Evolutionary conservation across 768 basidiomycete species (phyloP), one percentile per base, ranked within the genome.

Genomic region (Rhodotorula diobovata): DNA sequence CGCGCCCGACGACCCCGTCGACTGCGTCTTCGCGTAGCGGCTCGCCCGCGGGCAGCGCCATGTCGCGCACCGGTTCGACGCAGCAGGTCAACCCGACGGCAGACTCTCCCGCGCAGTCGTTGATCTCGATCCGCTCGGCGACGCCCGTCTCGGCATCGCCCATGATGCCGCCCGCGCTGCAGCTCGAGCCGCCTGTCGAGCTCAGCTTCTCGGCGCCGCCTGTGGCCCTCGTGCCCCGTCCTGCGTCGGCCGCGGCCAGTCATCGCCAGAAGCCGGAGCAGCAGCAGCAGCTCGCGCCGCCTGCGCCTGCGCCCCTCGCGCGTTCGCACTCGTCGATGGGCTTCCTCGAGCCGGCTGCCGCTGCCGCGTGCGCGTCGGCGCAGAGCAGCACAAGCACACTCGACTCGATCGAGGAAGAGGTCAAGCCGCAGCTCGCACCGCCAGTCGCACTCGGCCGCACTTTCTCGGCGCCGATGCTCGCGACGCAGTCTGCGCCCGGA

Each of bases 251-350:
- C 2, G 50, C 57, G 4, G 62, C 48, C 10, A 2, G 63, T 1
- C 30, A 51, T 0, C 56, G 30, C 32, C 20, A 28, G 9, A 25
- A 37, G 15, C 14, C 21, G 32, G 56, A 35, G 39, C 21, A 30
- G 35, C 51, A 30, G 45, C 41, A 43, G 57, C 57, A 58, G 25
- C 65, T 66, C 35, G 48, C 45, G 20, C 56, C 65, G 39, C 51
- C 30, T 15, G 57, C 35, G 57, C 51, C 30, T 12, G 57, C 35
- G 10, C 50, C 39, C 48, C 46, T 37, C 45, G 1, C 34, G 16
- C 32, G 65, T 1, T 59, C 57, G 35, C 65, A 66, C 30, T 66
- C 65, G 46, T 66, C 65, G 11, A 50, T 66, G 56, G 65, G 65
- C 28, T 66, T 48, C 48, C 37, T 45, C n/a, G 56, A 66, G 56